These are phyloP conservation scores for Fusarium luffae DNA, from an alignment of 2,329 filamentous ascomycete species.

Conservation along the genomic window DNA sequence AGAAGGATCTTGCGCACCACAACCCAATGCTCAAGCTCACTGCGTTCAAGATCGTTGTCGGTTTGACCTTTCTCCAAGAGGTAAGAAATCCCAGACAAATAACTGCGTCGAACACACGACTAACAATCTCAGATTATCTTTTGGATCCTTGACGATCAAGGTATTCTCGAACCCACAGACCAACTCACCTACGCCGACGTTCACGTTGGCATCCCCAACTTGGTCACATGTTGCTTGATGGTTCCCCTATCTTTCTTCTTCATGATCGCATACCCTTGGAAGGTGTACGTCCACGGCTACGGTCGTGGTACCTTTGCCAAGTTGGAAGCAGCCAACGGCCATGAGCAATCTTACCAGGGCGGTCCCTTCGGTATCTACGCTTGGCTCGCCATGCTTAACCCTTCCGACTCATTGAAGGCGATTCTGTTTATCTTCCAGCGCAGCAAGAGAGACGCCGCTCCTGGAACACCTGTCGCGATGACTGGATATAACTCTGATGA, in stretches of 20 bases:
- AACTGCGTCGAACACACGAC: fast-evolving
- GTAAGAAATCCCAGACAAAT: background rate
- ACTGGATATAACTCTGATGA: slow-evolving; percentile 13
- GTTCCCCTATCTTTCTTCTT: slow-evolving; percentile 37
- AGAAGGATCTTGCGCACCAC: slow-evolving; percentile 31
- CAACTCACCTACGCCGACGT: slow-evolving; percentile 39
- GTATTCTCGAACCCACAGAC: slow-evolving; percentile 20
- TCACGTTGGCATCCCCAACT: slow-evolving; percentile 37
- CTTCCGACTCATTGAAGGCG: slow-evolving; percentile 26
- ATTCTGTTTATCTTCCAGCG: slow-evolving; percentile 24
- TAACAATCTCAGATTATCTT: slow-evolving; percentile 27
- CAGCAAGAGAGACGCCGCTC: background rate
- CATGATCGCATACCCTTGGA: slow-evolving; percentile 35
- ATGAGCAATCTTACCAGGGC: slow-evolving; percentile 22
- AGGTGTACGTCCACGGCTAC: slow-evolving; percentile 21
- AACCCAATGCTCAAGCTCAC: slow-evolving; percentile 36
- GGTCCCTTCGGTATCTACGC: slow-evolving; percentile 28
- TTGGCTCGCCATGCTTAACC: slow-evolving; percentile 35
- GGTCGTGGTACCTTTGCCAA: slow-evolving; percentile 13
- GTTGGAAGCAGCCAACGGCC: slow-evolving; percentile 6
- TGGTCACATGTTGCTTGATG: slow-evolving; percentile 36
- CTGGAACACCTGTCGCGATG: slow-evolving; percentile 6
- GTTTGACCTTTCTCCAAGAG: slow-evolving; percentile 31
- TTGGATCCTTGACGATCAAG: slow-evolving; percentile 25
- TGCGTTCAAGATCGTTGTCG: slow-evolving; percentile 36